Evolutionary conservation across 257 asterid species (phyloP).

Genomic region (Fraxinus anomala): DNA sequence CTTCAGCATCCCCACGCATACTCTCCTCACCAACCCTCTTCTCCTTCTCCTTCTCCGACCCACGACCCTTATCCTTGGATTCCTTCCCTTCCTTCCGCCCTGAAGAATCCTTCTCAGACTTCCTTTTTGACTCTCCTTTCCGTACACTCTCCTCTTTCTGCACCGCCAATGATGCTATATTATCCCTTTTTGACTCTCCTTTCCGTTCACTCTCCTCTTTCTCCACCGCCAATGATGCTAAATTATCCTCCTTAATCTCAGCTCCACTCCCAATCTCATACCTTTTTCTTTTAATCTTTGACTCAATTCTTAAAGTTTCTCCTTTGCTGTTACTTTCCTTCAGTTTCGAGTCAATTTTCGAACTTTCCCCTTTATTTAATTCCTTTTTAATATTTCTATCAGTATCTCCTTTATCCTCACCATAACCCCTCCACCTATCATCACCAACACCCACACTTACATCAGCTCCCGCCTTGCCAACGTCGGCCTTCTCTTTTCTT

Average conservation of each 20-base stretch:
- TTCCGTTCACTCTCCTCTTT: constrained; percentile 64
- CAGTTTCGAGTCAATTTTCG: constrained; percentile 49
- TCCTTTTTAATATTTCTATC: constrained; percentile 54
- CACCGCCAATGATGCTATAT: constrained; percentile 34
- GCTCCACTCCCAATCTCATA: constrained; percentile 57
- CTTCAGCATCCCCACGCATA: constrained; percentile 55
- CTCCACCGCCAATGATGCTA: constrained; percentile 46
- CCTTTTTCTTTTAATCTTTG: constrained; percentile 64
- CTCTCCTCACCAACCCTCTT: constrained; percentile 52
- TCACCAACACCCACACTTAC: constrained; percentile 33
- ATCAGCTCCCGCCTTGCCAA: neutral
- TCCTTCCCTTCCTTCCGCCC: constrained; percentile 74
- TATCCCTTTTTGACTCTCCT: constrained; percentile 66
- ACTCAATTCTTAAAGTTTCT: constrained; percentile 53
- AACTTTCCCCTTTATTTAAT: constrained; percentile 44
- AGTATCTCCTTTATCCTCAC: constrained; percentile 51
- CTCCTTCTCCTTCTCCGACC: constrained; percentile 47
- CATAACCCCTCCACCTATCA: constrained; percentile 81
- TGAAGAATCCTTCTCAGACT: constrained; percentile 76
- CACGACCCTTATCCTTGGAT: constrained; percentile 70
- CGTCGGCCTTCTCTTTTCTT: constrained; percentile 69
- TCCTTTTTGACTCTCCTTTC: constrained; percentile 77
- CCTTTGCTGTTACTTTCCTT: constrained; percentile 57
- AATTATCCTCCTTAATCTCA: constrained; percentile 63
- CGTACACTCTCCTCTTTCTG: constrained; percentile 69